Evolutionary conservation across 352 stramenopile species (phyloP).

Genomic region (Thraustochytrium striatum): DNA sequence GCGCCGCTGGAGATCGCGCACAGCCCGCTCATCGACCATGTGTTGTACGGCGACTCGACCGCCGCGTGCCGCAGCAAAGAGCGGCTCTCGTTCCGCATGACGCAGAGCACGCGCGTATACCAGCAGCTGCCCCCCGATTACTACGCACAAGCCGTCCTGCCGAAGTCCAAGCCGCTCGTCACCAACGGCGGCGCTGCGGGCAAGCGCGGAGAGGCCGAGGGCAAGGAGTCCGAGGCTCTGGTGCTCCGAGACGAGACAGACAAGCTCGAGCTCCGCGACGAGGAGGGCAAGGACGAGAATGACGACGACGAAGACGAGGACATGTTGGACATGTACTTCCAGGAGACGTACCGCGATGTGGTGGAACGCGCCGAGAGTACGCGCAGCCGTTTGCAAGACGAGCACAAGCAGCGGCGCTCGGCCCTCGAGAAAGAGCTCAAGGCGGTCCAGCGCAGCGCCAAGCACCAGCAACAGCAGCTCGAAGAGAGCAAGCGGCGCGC

Average conservation of each 20-base stretch:
- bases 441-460: neutral
- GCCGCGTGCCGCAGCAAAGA: neutral
- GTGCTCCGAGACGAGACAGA: neutral
- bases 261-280: neutral
- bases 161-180: neutral
- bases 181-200: too few species aligned
- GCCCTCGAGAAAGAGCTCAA: neutral
- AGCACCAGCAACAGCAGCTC: conserved; percentile 9
- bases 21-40: conserved; percentile 19
- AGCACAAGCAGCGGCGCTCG: neutral
- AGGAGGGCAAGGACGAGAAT: neutral
- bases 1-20: conserved; percentile 7
- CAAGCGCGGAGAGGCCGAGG: too few species aligned
- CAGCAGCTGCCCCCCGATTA: neutral
- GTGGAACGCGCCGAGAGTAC: neutral
- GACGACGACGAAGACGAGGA: conserved; percentile 10
- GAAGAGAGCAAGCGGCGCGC: conserved; percentile 13
- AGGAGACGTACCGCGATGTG: conserved; percentile 35
- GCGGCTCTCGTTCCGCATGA: conserved; percentile 31
- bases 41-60: neutral
- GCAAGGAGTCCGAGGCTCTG: neutral
- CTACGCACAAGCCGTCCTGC: neutral
- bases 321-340: neutral
- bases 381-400: neutral
- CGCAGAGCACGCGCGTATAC: conserved; percentile 34